Conservation (phyloP, 768 basidiomycete genomes). For the Cystobasidium tubakii region DNA sequence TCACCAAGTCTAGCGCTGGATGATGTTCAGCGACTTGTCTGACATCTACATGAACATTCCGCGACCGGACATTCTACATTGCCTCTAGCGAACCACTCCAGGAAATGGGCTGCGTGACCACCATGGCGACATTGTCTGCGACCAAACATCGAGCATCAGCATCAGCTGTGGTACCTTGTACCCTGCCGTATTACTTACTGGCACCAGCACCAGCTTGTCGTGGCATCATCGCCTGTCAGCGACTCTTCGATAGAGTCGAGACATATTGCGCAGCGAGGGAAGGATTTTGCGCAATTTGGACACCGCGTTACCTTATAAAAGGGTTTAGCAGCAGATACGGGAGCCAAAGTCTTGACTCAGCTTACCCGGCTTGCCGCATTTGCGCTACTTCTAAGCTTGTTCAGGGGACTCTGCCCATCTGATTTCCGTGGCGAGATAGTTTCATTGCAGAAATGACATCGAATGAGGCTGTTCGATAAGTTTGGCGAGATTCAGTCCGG, state of each 20-base stretch:
- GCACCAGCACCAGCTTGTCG: slow-evolving; percentile 30
- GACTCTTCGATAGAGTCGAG: slow-evolving; percentile 20
- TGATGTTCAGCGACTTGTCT: neutral
- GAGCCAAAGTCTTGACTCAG: neutral
- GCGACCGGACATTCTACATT: slow-evolving; percentile 36
- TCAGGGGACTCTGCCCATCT: neutral
- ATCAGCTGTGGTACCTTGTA: neutral
- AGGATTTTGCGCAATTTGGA: slow-evolving; percentile 36
- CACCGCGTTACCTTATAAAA: slow-evolving; percentile 22
- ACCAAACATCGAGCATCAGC: neutral
- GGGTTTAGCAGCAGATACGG: neutral
- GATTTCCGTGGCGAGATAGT: slow-evolving; percentile 20
- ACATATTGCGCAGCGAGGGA: slow-evolving; percentile 33
- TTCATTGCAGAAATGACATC: slow-evolving; percentile 38
- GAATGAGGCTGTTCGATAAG: slow-evolving; percentile 23
- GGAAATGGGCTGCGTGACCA: slow-evolving; percentile 34
- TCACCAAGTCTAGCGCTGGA: no score
- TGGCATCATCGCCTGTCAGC: slow-evolving; percentile 8
- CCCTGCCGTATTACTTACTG: neutral
- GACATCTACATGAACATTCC: slow-evolving; percentile 33
- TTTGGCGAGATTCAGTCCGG: neutral
- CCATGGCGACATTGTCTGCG: slow-evolving; percentile 35
- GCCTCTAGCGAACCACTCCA: slow-evolving; percentile 35
- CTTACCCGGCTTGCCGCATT: neutral
- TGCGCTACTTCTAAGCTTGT: neutral